Base-by-base conservation (phyloP, 2,329 filamentous ascomycete species). In the Neurospora sp. region DNA sequence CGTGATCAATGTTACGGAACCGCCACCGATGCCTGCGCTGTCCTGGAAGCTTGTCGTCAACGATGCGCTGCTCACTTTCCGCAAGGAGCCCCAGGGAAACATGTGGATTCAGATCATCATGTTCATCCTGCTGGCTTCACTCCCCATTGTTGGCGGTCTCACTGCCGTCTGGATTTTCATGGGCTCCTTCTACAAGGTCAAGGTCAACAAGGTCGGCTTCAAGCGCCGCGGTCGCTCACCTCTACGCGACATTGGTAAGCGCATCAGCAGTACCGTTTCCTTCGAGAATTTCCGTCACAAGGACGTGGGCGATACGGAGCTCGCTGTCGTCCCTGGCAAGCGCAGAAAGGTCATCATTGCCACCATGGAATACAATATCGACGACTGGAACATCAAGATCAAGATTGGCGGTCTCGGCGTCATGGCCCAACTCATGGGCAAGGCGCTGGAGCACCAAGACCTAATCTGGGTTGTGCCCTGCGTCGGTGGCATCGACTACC, bases 291-390 rank as follows among this genome's bases (percentile, higher is more conserved):
- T 77, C 69, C 74, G 75, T 28, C 72, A 74, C 70, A 76, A 75
- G 70, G 76, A 75, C 69, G 76, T 72, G 36, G 72, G 72, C 4
- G 72, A 69, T 33, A 70, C 74, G 62, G 75, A 76, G 68, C 68
- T 76, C 52, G 71, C 65, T 40, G 73, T 62, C 1, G 66, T 77
- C 12, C 71, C 70, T 1, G 70, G 72, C 23, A 76, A 80, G 33
- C 75, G 81, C 68, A 80, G 86, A 28, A 89, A 84, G 66, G 85
- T 89, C 4, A 82, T 91, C 39, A 88, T 91, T 68, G 88, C 87
- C 17, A 91, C 88, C 2, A 89, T 91, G 86, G 88, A 91, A 77
- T 91, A 91, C 77, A 87, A 90, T 70, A 90, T 91, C 72, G 86
- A 88, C 70, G 88, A 91, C 75, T 91, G 88, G 88, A 83, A 79